Conservation (phyloP, 306 rosid species). For the Quercus dentata region DNA sequence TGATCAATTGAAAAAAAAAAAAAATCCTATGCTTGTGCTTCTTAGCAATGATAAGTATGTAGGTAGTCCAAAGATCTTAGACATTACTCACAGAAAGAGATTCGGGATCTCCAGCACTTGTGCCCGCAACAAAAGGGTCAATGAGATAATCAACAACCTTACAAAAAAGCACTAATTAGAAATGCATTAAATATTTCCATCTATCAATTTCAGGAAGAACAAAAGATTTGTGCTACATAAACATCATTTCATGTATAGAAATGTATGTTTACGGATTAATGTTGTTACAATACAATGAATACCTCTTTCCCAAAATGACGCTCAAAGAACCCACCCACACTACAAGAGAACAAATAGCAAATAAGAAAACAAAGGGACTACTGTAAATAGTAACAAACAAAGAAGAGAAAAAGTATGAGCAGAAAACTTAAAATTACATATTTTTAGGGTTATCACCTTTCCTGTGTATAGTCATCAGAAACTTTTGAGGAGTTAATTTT, state of each 20-base stretch:
- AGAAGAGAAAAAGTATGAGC: slow-evolving; percentile 2
- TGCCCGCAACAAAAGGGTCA: slow-evolving; percentile 90
- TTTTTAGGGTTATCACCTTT: slow-evolving; percentile 50
- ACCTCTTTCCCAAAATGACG: slow-evolving; percentile 99
- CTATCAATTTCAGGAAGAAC: neutral
- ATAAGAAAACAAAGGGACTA: slow-evolving; percentile 5
- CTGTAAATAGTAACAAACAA: slow-evolving; percentile 14
- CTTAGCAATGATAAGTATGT: slow-evolving; percentile 2
- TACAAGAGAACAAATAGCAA: slow-evolving; percentile 34
- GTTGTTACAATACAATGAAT: slow-evolving; percentile 10
- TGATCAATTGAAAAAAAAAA: slow-evolving; percentile 7
- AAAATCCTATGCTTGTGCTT: neutral
- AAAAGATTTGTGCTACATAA: neutral
- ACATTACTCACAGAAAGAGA: slow-evolving; percentile 87
- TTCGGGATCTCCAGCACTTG: slow-evolving; percentile 85
- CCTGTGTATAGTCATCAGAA: slow-evolving; percentile 47
- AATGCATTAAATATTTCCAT: neutral
- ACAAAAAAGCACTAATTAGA: slow-evolving; percentile 18
- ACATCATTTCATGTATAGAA: slow-evolving; percentile 13
- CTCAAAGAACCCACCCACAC: slow-evolving; percentile 79
- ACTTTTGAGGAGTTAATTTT: slow-evolving; percentile 37
- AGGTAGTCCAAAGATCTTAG: slow-evolving; percentile 16
- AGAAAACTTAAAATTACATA: slow-evolving; percentile 10
- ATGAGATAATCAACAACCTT: slow-evolving; percentile 94
- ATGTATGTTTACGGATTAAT: slow-evolving; percentile 4